These are phyloP conservation scores for Aspergillus wentii DNA, from an alignment of 495 filamentous ascomycete species.

Conservation along the genomic window DNA sequence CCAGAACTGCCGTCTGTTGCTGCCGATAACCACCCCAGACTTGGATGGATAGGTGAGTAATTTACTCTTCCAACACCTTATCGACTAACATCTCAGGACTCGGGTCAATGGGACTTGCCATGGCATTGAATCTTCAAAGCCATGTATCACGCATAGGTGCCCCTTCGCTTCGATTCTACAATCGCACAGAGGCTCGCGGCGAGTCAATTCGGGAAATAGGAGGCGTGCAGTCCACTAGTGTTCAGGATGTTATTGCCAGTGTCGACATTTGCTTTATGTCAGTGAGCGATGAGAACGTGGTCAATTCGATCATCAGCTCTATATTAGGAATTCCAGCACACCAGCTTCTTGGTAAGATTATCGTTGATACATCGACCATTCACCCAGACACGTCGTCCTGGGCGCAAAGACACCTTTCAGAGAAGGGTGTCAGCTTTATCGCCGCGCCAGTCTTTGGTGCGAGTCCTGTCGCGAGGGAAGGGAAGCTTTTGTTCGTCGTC, in stretches of 20 bases:
- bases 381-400: slow-evolving; percentile 30
- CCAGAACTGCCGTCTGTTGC: no score
- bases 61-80: not conserved
- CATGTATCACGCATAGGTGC: slow-evolving; percentile 14
- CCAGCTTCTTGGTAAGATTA: slow-evolving; percentile 21
- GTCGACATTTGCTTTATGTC: slow-evolving; percentile 29
- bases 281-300: slow-evolving; percentile 5
- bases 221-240: slow-evolving; percentile 18
- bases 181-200: slow-evolving; percentile 30
- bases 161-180: slow-evolving; percentile 22
- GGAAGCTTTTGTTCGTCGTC: slow-evolving; percentile 28
- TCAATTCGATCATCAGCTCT: slow-evolving; percentile 2
- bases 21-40: no score
- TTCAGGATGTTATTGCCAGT: slow-evolving; percentile 19
- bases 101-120: slow-evolving; percentile 37
- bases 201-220: slow-evolving; percentile 20
- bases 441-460: slow-evolving; percentile 36
- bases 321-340: not conserved
- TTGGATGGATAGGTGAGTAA: slow-evolving; percentile 12
- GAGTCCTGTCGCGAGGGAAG: slow-evolving; percentile 27
- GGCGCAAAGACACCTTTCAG: slow-evolving; percentile 11
- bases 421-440: slow-evolving; percentile 19
- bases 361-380: slow-evolving; percentile 36
- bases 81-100: slow-evolving; percentile 18
- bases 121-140: slow-evolving; percentile 38